Conservation (phyloP, 768 basidiomycete species). For the Rhodotorula taiwanensis region DNA sequence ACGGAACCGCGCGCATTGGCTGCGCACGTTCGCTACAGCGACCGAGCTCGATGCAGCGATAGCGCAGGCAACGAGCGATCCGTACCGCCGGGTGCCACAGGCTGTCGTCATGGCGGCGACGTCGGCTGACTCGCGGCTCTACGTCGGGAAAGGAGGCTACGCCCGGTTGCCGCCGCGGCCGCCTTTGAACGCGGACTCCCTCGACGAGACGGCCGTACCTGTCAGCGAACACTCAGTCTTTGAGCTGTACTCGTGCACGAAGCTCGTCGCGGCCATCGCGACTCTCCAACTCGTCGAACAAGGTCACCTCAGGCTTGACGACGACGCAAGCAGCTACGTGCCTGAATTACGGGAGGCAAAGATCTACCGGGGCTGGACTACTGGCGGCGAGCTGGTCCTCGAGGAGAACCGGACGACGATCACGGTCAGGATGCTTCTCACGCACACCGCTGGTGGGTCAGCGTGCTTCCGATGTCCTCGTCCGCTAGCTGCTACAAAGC, state of each 20-base stretch:
- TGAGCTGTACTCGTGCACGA: not conserved
- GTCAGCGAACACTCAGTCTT: not conserved
- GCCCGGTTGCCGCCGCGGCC: not conserved
- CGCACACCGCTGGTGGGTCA: slow-evolving; percentile 42
- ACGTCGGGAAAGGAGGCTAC: not conserved
- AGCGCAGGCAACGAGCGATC: not conserved
- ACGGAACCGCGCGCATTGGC: too few relatives aligned
- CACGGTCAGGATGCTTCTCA: slow-evolving; percentile 42
- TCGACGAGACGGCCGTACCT: not conserved
- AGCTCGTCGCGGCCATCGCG: slow-evolving; percentile 41
- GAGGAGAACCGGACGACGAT: slow-evolving; percentile 37
- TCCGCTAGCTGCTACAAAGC: too few relatives aligned
- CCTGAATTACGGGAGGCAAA: slow-evolving; percentile 39
- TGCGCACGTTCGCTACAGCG: too few relatives aligned
- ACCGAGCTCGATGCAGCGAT: not conserved
- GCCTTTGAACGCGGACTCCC: too few relatives aligned
- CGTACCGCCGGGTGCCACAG: not conserved
- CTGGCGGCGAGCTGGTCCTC: slow-evolving; percentile 13
- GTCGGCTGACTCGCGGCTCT: not conserved
- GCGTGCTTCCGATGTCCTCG: too few relatives aligned
- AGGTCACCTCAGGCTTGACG: slow-evolving; percentile 39
- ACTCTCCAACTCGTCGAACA: slow-evolving; percentile 42
- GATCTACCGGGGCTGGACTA: slow-evolving; percentile 37
- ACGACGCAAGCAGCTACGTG: slow-evolving; percentile 32
- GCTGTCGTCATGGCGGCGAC: not conserved